Base-by-base conservation (phyloP, 2,329 filamentous ascomycete genomes). In the Aureobasidium musti region DNA sequence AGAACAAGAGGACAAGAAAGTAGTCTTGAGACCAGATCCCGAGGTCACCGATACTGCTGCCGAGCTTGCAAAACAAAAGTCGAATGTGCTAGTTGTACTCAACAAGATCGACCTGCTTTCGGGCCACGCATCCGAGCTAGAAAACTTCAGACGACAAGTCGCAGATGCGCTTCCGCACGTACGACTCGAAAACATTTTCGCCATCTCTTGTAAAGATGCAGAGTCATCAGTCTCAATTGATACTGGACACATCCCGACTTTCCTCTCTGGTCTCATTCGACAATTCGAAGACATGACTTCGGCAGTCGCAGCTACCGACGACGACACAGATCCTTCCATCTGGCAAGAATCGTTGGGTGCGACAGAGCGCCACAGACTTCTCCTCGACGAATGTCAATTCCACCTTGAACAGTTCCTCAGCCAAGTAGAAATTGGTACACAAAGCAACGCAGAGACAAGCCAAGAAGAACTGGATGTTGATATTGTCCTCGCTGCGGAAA, bases 401-500 rank as follows among this genome's bases (percentile, higher is more conserved):
- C 86, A 92, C 74, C 84, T 99, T 0, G 84, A 89, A 57, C 84
- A 87, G 26, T 99, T 97, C 75, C 79, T 94, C 68, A 77, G 74
- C 11, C 86, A 89, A 73, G 85, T 87, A 14, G 43, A 66, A 17
- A 47, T 30, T 23, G 47, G 59, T 53, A 67, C 60, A 28, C 50
- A 39, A 14, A 26, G 43, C 4, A 67, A 47, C 14, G 65, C 67
- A 14, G 65, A 67, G 14, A 49, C 52, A 14, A 68, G 66, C 11
- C 67, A 67, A 2, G 70, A 73, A 17, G 75, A 73, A 21, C 65
- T 66, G 2, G 88, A 91, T 39, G 82, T 90, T 8, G 95, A 98
- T 74, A 89, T 97, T 56, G 94, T 97, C 7, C 84, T 96, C 30
- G 93, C 92, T 13, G 95, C 95, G 0, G 95, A 99, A 77, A 87